phyloP scores from a whole-genome alignment of 2,329 filamentous ascomycete genomes.

The Fusarium fracticaudum region DNA sequence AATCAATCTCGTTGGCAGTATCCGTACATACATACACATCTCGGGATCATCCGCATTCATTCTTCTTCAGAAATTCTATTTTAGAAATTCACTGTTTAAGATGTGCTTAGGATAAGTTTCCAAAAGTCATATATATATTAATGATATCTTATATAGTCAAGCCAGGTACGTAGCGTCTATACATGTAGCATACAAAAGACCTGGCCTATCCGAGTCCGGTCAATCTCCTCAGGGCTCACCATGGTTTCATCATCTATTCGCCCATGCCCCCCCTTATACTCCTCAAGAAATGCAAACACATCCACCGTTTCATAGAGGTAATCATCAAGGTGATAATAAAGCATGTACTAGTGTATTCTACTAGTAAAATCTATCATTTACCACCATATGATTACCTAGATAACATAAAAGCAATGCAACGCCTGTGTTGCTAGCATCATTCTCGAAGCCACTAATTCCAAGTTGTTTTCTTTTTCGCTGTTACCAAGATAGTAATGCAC shows the following conservation, averaged over 20 bases:
- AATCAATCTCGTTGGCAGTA: not conserved
- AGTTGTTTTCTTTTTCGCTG: not conserved
- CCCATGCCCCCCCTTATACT: not conserved
- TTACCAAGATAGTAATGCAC: not conserved
- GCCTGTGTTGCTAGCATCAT: not conserved
- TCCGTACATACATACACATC: too few relatives aligned
- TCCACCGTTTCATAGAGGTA: not conserved
- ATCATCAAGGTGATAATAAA: not conserved
- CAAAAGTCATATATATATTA: not conserved
- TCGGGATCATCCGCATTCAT: not conserved
- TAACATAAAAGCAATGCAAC: not conserved
- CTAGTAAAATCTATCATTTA: conserved; percentile 2
- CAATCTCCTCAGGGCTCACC: not conserved
- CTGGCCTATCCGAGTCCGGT: not conserved
- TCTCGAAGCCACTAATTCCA: not conserved
- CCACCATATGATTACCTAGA: not conserved
- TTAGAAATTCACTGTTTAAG: not conserved
- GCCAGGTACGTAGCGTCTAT: not conserved
- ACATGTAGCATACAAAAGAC: not conserved
- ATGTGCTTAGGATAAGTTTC: not conserved
- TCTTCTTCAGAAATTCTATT: not conserved
- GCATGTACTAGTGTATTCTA: not conserved
- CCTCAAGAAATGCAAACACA: not conserved
- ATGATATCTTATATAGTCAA: not conserved
- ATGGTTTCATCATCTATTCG: not conserved